Evolutionary conservation across 768 basidiomycete species (phyloP), one percentile per base, ranked within the genome.

Genomic region (Termitomyces sp.): DNA sequence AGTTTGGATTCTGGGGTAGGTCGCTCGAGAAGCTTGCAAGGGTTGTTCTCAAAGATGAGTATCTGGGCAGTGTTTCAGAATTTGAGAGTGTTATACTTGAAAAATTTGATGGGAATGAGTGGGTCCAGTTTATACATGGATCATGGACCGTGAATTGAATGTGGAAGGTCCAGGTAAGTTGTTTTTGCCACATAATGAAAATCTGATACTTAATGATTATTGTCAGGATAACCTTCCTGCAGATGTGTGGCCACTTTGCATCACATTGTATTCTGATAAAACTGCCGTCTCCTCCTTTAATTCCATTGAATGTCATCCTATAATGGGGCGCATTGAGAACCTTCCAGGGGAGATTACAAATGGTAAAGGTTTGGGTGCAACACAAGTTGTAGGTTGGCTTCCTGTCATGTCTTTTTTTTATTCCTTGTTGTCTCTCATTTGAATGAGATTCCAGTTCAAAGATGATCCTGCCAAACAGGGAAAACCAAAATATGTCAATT

Each of bases 211-310:
- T 22, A n/a, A 40, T 20, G 16, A 3, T 18, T 7, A 40, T 12
- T 23, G 1, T n/a, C 13, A 49, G 48, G 11, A 33, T 25, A 3
- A 18, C 0, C 18, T 49, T 4, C 48, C 48, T 23, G 1, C 5
- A 12, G 35, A n/a, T 2, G 35, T 2, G 15, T 7, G 15, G 7
- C 67, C 68, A 0, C 50, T 72, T 25, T 55, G 61, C 10, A 61
- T 70, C 23, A 68, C 73, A 18, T 15, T 77, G 0, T 76, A 72
- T 64, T 67, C 74, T 9, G 73, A 77, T 53, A 73, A 77, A 56
- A 66, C 70, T 4, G 62, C 66, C 22, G 50, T 76, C 1, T 74
- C 70, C 1, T 64, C 67, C 1, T 74, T 74, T 63, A 70, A 73
- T 0, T 64, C 60, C 7, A 54, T 54, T 25, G 71, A 70, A 54